Evolutionary conservation across 2,329 filamentous ascomycete genomes (phyloP).

Genomic region (Colletotrichum noveboracense): DNA sequence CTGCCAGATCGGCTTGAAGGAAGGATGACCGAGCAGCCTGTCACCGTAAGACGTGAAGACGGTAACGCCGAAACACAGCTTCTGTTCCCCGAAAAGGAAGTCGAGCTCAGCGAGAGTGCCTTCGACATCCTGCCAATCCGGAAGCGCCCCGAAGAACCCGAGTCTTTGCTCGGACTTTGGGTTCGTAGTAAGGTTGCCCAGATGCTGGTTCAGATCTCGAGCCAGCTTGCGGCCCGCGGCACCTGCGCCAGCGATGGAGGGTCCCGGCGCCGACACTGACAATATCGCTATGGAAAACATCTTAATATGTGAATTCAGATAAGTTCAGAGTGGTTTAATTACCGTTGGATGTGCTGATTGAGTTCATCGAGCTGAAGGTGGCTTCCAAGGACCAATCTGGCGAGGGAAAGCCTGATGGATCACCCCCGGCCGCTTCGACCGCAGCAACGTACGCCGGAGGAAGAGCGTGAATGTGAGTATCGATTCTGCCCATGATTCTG

Average conservation of each 20-base stretch:
- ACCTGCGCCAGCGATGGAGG: conserved; percentile 8
- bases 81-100: conserved; percentile 26
- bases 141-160: conserved; percentile 30
- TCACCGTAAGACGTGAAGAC: conserved; percentile 28
- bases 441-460: conserved; percentile 13
- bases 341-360: background rate
- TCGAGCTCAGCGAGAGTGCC: conserved; percentile 28
- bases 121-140: conserved; percentile 29
- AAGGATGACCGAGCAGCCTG: conserved; percentile 25
- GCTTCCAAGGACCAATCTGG: conserved; percentile 18
- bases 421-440: conserved; percentile 4
- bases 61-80: conserved; percentile 26
- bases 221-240: background rate
- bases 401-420: conserved; percentile 14
- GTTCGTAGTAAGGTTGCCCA: background rate
- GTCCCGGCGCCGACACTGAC: conserved; percentile 14
- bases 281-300: background rate
- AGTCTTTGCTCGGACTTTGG: background rate
- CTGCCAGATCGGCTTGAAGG: conserved; percentile 30
- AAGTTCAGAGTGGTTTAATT: background rate
- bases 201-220: conserved; percentile 8
- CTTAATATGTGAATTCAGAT: background rate
- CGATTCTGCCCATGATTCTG: background rate
- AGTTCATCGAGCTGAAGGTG: conserved; percentile 1
- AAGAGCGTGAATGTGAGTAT: background rate